Evolutionary conservation across 2,329 filamentous ascomycete genomes (phyloP), one percentile per base, ranked within the genome.

Genomic region (Chlorencoelia australis): DNA sequence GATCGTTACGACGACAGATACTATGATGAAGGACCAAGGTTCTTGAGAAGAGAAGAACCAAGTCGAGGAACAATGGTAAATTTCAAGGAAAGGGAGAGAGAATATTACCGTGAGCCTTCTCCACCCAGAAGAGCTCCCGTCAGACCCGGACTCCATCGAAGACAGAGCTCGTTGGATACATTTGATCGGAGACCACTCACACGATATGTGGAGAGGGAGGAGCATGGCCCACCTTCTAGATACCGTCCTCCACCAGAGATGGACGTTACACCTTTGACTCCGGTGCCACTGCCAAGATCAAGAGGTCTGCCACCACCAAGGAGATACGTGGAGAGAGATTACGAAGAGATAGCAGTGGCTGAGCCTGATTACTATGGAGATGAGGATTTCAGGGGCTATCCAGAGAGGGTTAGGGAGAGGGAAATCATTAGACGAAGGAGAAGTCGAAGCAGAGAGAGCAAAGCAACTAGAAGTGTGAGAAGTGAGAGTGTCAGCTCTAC

Each of bases 151-250:
- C 69, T 88, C 45, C 54, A 91, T 33, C 75, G 88, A 40, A 75
- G 88, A 28, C 87, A 94, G 58, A 94, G 86, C 10, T 94, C 86
- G 35, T 68, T 94, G 25, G 88, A 94, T 58, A 94, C 83, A 0
- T 94, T 86, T 55, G 88, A 95, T 59, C 78, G 87, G 32, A 76
- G 76, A 18, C 80, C 83, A 1, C 50, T 68, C 37, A 66, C 65
- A 57, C 33, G 65, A 68, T 47, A 67, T 66, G 26, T 29, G 36
- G 68, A 79, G 24, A 59, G 69, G n/a, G 72, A 77, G 31, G 75
- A 81, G 41, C 76, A 77, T 46, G 66, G 69, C 10, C 66, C 73
- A 11, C 73, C 75, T 1, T 65, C 64, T 8, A 59, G 66, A 36
- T 59, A 43, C 37, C 64, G 61, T 33, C 63, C 62, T 24, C 67